These are phyloP conservation scores for Parasitella parasitica DNA, from an alignment of 371 early-diverging fungal genomes.

Conservation along the genomic window DNA sequence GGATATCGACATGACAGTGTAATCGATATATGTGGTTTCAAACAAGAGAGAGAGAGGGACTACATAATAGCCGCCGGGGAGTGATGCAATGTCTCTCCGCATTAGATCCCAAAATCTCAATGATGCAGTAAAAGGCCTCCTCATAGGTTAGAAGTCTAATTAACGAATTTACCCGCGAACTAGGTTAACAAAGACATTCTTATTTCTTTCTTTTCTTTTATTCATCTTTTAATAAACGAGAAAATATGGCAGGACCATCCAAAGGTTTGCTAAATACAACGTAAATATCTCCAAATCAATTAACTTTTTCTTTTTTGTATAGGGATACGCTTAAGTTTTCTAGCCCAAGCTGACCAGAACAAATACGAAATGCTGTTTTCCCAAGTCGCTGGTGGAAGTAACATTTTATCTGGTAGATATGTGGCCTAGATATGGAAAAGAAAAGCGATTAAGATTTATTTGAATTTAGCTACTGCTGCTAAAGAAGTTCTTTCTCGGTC, in stretches of 20 bases:
- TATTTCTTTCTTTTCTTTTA: not conserved
- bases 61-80: not conserved
- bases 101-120: not conserved
- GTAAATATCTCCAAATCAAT: not conserved
- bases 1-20: constrained; percentile 3
- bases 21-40: not conserved
- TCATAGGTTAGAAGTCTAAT: not conserved
- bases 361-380: constrained; percentile 47
- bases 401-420: constrained; percentile 35
- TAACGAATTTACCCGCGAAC: not conserved
- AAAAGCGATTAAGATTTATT: not conserved
- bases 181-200: not conserved
- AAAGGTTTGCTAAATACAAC: not conserved
- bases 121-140: not conserved
- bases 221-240: not conserved
- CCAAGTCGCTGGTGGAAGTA: constrained; percentile 32
- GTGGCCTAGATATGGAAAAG: not conserved
- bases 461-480: constrained; percentile 35
- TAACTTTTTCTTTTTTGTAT: not conserved
- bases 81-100: not conserved
- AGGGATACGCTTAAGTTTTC: constrained; percentile 48
- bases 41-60: no score
- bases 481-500: constrained; percentile 47
- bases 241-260: constrained; percentile 30
- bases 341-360: constrained; percentile 43